Evolutionary conservation across 192 early-diverging fungal species (phyloP).

Genomic region (Nowakowskiella sp.): DNA sequence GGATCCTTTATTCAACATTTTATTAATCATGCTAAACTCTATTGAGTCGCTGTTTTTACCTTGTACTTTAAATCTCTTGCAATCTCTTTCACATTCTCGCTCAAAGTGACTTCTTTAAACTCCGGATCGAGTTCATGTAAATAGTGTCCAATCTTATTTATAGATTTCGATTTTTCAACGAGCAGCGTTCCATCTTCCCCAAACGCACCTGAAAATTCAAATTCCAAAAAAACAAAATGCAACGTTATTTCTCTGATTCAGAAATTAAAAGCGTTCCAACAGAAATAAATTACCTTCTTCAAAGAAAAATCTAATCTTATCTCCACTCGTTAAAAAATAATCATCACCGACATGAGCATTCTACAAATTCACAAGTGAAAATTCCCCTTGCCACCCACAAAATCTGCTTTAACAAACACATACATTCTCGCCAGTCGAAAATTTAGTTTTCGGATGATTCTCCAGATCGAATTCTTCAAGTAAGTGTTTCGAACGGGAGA

Average conservation of each 20-base stretch:
- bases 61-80: slow-evolving; percentile 55
- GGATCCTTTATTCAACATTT: slow-evolving; percentile 63
- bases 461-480: slow-evolving; percentile 52
- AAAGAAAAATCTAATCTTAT: slow-evolving; percentile 81
- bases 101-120: slow-evolving; percentile 61
- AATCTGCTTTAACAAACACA: background rate
- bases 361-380: slow-evolving; percentile 2
- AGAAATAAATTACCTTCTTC: no score
- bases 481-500: slow-evolving; percentile 32
- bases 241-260: no score
- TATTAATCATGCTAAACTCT: no score
- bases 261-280: no score
- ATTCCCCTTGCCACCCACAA: background rate
- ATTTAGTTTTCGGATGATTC: slow-evolving; percentile 68
- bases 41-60: no score
- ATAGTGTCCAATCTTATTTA: slow-evolving; percentile 92
- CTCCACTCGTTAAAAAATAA: slow-evolving; percentile 80
- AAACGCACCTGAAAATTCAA: no score
- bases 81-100: slow-evolving; percentile 41
- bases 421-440: slow-evolving; percentile 60
- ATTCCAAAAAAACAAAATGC: no score
- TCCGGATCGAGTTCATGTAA: slow-evolving; percentile 73
- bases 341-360: slow-evolving; percentile 71
- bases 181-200: slow-evolving; percentile 53
- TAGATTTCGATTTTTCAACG: slow-evolving; percentile 52